Conservation (phyloP, 1,139 yeast genomes). For the Ogataea hybrid region DNA sequence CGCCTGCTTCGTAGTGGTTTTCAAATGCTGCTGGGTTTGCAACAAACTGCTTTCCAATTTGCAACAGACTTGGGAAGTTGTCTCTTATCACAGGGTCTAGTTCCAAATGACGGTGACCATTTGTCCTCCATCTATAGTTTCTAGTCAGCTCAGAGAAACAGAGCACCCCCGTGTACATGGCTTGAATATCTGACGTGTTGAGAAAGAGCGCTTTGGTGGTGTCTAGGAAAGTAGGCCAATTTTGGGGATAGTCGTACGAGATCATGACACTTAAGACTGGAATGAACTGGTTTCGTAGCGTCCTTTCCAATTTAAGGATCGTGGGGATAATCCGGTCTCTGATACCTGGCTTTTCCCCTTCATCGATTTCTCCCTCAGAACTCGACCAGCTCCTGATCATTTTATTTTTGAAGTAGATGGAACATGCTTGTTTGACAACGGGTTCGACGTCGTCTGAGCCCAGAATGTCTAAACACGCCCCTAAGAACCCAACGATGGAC, state of each 20-base stretch:
- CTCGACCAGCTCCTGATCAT: slow-evolving; percentile 63
- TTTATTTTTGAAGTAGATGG: slow-evolving; percentile 82
- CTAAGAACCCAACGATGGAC: slow-evolving; percentile 67
- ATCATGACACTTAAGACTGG: slow-evolving; percentile 70
- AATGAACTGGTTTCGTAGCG: slow-evolving; percentile 58
- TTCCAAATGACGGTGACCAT: slow-evolving; percentile 50
- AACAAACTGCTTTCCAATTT: slow-evolving; percentile 59
- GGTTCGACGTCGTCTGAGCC: slow-evolving; percentile 51
- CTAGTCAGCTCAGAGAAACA: slow-evolving; percentile 75
- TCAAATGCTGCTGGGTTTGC: slow-evolving; percentile 44
- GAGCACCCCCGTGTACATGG: slow-evolving; percentile 72
- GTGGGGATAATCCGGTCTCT: slow-evolving; percentile 56
- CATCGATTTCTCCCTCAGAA: slow-evolving; percentile 45
- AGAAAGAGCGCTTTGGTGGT: slow-evolving; percentile 57
- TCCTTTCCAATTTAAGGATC: slow-evolving; percentile 42
- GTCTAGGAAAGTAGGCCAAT: slow-evolving; percentile 70
- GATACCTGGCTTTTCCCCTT: slow-evolving; percentile 70
- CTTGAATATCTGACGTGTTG: slow-evolving; percentile 48
- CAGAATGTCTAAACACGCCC: slow-evolving; percentile 79
- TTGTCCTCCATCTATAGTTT: slow-evolving; percentile 73
- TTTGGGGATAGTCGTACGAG: slow-evolving; percentile 61
- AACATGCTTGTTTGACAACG: slow-evolving; percentile 72
- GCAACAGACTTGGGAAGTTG: slow-evolving; percentile 68
- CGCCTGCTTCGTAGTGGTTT: slow-evolving; percentile 46
- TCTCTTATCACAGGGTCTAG: slow-evolving; percentile 60